Percentiles rank a stretch among this genome's conserved stretches.
Conservation (phyloP, 1,139 yeast genomes). For the Trichomonascaceae sp. region DNA sequence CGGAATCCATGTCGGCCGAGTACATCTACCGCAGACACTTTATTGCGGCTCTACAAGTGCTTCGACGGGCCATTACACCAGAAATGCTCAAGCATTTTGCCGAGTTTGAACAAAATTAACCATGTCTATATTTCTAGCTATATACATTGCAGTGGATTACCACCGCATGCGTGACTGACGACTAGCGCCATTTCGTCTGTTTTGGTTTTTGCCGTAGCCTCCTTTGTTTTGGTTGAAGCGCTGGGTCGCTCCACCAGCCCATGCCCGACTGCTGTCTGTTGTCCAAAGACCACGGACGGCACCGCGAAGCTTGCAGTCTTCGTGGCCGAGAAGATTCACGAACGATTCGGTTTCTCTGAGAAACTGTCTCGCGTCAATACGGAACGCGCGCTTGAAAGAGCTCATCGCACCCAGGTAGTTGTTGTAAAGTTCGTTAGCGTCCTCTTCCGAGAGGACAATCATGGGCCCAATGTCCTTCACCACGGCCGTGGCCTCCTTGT, state of each 20-base stretch:
- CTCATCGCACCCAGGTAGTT: conserved; percentile 7
- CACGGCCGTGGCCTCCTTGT: conserved; percentile 6
- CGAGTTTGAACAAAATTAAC: too few species aligned
- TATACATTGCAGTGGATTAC: too few species aligned
- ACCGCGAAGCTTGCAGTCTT: conserved; percentile 6
- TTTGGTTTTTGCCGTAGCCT: too few species aligned
- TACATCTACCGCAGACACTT: conserved; percentile 54
- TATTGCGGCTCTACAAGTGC: conserved; percentile 49
- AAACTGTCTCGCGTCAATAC: conserved; percentile 6
- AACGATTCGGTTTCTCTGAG: conserved; percentile 7
- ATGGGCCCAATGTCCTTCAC: conserved; percentile 5
- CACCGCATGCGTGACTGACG: too few species aligned
- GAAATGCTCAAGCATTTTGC: conserved; percentile 73
- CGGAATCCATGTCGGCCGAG: conserved; percentile 50
- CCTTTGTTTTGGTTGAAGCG: too few species aligned
- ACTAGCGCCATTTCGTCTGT: too few species aligned
- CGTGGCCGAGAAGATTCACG: conserved; percentile 8
- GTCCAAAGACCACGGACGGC: conserved; percentile 8
- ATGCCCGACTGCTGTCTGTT: too few species aligned
- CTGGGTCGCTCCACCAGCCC: too few species aligned
- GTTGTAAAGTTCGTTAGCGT: conserved; percentile 8
- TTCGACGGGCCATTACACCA: conserved; percentile 65
- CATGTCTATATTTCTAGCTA: too few species aligned
- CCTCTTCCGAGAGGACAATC: conserved; percentile 8
- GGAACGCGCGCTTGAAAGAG: conserved; percentile 4